Conservation (phyloP, 345 rosid genomes). For the Linum lewisii region DNA sequence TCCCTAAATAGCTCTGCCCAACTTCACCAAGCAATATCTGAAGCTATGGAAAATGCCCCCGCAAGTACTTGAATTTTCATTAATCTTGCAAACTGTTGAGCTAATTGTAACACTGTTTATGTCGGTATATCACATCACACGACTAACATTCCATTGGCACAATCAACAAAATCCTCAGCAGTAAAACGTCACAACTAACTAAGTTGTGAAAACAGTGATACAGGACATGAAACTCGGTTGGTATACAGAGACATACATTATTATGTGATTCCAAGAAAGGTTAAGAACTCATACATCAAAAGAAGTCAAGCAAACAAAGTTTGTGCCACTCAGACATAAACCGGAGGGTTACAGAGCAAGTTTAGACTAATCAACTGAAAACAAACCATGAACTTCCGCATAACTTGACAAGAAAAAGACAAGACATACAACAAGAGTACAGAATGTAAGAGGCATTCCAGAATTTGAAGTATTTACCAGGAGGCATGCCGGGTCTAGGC, state of each 20-base stretch:
- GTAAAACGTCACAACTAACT: no score
- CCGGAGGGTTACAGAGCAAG: background rate
- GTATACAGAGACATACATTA: background rate
- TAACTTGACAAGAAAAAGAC: background rate
- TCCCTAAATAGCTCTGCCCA: background rate
- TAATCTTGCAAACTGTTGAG: no score
- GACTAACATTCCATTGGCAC: no score
- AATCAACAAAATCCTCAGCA: no score
- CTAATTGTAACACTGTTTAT: no score
- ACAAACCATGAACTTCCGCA: background rate
- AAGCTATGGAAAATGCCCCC: background rate
- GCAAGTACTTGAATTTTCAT: no score
- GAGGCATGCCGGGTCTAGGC: constrained; percentile 46
- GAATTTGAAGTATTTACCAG: constrained; percentile 44
- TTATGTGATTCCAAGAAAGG: background rate
- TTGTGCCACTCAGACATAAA: background rate
- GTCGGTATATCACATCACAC: no score
- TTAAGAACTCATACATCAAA: background rate
- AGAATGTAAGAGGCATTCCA: background rate
- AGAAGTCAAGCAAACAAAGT: no score
- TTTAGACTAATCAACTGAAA: background rate
- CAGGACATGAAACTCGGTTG: background rate
- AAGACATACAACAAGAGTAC: constrained; percentile 1
- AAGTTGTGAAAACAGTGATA: background rate
- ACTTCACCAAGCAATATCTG: background rate